phyloP scores from a whole-genome alignment of 2,329 filamentous ascomycete genomes.

The Keithomyces neogunnii region DNA sequence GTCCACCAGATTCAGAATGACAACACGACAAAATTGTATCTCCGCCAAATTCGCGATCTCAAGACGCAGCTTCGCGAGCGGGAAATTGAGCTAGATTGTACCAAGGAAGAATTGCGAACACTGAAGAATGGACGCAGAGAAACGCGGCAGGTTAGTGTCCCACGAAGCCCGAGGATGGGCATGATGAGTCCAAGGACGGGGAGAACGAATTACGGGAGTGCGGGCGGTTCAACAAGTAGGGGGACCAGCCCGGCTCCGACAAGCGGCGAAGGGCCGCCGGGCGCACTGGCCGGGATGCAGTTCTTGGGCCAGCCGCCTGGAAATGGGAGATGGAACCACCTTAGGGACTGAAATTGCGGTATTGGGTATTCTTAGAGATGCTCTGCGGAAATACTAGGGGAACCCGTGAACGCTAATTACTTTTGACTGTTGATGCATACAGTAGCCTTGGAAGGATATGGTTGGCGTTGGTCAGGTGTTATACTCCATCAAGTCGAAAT shows the following conservation, averaged over 20 bases:
- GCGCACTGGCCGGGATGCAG: conserved; percentile 25
- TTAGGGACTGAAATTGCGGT: conserved; percentile 27
- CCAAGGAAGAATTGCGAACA: conserved; percentile 39
- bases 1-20: conserved; percentile 39
- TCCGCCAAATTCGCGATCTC: conserved; percentile 32
- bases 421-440: not conserved
- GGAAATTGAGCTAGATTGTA: conserved; percentile 40
- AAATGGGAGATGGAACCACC: conserved; percentile 34
- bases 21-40: conserved; percentile 24
- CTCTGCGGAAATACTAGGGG: not conserved
- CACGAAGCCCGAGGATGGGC: conserved; percentile 46
- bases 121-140: conserved; percentile 43
- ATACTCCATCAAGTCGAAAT: too few species aligned
- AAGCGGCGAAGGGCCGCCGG: conserved; percentile 17
- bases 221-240: conserved; percentile 33
- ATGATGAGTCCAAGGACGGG: conserved; percentile 41
- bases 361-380: not conserved
- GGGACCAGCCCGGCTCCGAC: conserved; percentile 40
- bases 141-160: conserved; percentile 47
- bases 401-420: not conserved
- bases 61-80: conserved; percentile 36
- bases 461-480: too few species aligned
- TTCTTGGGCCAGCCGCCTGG: conserved; percentile 27
- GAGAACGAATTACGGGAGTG: conserved; percentile 13
- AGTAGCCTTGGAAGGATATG: not conserved